Evolutionary conservation across 495 filamentous ascomycete species (phyloP).

Genomic region (Cudoniella acicularis): DNA sequence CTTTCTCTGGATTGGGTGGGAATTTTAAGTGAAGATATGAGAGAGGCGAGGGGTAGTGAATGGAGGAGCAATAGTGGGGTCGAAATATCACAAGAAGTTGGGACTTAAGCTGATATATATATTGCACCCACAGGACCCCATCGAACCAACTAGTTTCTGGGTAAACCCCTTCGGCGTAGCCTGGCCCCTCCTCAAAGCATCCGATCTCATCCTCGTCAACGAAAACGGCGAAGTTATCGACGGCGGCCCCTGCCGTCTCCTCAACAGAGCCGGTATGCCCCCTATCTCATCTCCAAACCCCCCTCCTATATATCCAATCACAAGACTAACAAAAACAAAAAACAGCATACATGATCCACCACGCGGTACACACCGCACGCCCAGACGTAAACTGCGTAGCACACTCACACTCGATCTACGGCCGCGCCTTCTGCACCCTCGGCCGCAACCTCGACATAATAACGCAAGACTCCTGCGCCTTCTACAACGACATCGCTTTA

Average conservation of each 20-base stretch:
- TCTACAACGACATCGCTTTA: constrained; percentile 46
- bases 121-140: constrained; percentile 49
- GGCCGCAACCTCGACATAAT: constrained; percentile 68
- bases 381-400: constrained; percentile 71
- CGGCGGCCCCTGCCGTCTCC: constrained; percentile 54
- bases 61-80: not conserved
- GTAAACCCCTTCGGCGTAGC: constrained; percentile 76
- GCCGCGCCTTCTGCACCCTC: constrained; percentile 62
- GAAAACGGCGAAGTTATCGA: constrained; percentile 63
- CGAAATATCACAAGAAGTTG: not conserved
- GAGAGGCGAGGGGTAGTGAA: not conserved
- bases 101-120: not conserved
- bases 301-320: not conserved
- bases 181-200: constrained; percentile 65
- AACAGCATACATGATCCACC: constrained; percentile 60
- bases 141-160: constrained; percentile 69
- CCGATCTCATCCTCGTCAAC: constrained; percentile 69
- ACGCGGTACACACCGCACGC: constrained; percentile 62
- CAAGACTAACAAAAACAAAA: not conserved
- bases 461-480: constrained; percentile 67
- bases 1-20: not conserved
- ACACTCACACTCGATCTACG: constrained; percentile 70
- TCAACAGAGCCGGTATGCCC: constrained; percentile 58
- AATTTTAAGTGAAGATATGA: not conserved
- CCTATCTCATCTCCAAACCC: not conserved